Percentiles rank a stretch among this genome's conserved stretches.
phyloP scores from a whole-genome alignment of 2,329 filamentous ascomycete species.

The Nannizziopsis arthrosporioides region DNA sequence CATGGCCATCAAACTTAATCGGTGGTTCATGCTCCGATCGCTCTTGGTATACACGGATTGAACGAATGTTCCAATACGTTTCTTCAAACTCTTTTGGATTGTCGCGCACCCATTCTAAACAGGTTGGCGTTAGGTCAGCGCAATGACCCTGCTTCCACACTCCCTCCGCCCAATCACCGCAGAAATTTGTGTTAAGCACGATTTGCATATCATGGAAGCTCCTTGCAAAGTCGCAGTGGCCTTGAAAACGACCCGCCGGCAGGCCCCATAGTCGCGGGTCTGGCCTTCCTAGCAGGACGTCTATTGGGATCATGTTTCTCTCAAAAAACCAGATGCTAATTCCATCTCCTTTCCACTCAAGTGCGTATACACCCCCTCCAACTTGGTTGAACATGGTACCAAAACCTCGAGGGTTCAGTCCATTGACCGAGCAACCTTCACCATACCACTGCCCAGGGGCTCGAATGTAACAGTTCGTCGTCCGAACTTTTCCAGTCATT shows the following conservation, averaged over 20 bases:
- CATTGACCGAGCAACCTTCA: constrained; percentile 34
- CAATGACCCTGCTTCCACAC: constrained; percentile 11
- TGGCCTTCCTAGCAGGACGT: constrained; percentile 35
- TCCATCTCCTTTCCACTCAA: constrained; percentile 36
- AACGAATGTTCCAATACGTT: constrained; percentile 15
- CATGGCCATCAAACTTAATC: no score
- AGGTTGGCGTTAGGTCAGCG: constrained; percentile 8
- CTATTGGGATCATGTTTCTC: constrained; percentile 34
- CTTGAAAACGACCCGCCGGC: constrained; percentile 36
- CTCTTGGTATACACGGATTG: constrained; percentile 14
- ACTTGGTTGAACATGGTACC: constrained; percentile 44
- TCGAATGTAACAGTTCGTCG: constrained; percentile 40
- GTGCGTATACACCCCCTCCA: constrained; percentile 40
- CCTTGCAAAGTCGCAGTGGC: constrained; percentile 31
- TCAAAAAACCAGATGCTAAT: constrained; percentile 45
- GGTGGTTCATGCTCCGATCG: no score
- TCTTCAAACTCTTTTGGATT: constrained; percentile 12
- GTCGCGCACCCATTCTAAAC: constrained; percentile 14
- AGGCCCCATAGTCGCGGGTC: constrained; percentile 37
- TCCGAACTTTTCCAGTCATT: constrained; percentile 40
- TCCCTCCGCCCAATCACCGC: constrained; percentile 44
- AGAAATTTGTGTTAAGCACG: constrained; percentile 44
- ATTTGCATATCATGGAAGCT: constrained; percentile 34
- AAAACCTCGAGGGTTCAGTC: constrained; percentile 30
- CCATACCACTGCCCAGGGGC: constrained; percentile 30